A percentile compares a stretch with the other conserved stretches of the same genome.
Evolutionary conservation across 139 green algal genomes (phyloP).

Genomic region (Chlorella sorokiniana): DNA sequence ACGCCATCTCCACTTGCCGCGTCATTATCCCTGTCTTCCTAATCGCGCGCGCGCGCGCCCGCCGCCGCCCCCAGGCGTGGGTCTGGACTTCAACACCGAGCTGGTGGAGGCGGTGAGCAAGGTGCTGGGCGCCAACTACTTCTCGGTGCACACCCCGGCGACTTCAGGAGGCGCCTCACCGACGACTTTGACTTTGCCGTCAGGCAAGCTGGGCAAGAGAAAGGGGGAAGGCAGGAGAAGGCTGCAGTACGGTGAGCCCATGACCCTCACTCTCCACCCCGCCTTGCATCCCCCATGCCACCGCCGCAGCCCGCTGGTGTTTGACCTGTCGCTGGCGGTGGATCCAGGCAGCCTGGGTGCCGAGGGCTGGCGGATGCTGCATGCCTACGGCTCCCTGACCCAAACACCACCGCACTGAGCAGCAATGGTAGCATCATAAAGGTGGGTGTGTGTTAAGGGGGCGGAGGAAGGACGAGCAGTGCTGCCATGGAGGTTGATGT

Average conservation of each 20-base stretch:
- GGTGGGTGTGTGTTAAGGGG: neutral
- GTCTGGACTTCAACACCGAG: slow-evolving; percentile 48
- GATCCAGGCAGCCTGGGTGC: neutral
- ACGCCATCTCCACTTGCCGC: neutral
- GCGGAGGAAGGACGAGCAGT: neutral
- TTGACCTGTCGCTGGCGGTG: slow-evolving; percentile 35
- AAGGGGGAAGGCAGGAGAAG: neutral
- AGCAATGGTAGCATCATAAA: slow-evolving; percentile 17
- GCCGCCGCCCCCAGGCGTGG: slow-evolving; percentile 15
- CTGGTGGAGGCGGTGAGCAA: slow-evolving; percentile 27
- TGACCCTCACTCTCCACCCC: neutral
- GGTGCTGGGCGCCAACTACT: slow-evolving; percentile 43
- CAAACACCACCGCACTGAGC: slow-evolving; percentile 28
- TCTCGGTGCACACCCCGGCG: slow-evolving; percentile 33
- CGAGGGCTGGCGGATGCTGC: slow-evolving; percentile 35
- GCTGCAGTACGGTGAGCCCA: neutral
- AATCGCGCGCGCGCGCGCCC: too few species aligned
- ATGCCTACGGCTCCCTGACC: slow-evolving; percentile 39
- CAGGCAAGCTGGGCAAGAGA: neutral
- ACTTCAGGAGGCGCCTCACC: slow-evolving; percentile 39
- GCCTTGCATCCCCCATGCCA: neutral
- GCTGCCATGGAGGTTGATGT: neutral
- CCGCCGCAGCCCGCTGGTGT: slow-evolving; percentile 40
- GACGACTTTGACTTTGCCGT: slow-evolving; percentile 44
- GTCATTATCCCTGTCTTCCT: neutral